Evolutionary conservation across 345 rosid species (phyloP).

Genomic region (Aquilaria yunnanensis): DNA sequence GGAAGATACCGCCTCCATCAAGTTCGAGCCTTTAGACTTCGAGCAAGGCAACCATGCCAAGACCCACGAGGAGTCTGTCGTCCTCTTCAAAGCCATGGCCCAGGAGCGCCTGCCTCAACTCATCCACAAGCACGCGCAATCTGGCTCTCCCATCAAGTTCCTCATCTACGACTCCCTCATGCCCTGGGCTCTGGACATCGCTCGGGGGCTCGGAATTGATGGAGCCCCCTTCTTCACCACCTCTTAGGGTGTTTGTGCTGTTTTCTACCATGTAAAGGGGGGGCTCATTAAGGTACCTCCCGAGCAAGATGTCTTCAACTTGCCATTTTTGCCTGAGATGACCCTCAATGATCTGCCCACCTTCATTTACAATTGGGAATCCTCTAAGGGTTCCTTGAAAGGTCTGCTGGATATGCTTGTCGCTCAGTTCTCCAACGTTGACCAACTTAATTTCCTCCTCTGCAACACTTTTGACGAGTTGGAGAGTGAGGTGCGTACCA

Average conservation of each 20-base stretch:
- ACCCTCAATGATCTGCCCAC: slow-evolving; percentile 16
- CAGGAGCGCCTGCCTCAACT: slow-evolving; percentile 7
- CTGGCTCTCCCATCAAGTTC: slow-evolving; percentile 9
- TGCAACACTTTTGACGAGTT: slow-evolving; percentile 15
- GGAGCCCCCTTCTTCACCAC: slow-evolving; percentile 27
- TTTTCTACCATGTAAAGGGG: slow-evolving; percentile 22
- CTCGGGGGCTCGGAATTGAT: slow-evolving; percentile 17
- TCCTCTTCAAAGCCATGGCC: slow-evolving; percentile 12
- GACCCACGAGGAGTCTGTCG: background rate
- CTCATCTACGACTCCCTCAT: slow-evolving; percentile 19
- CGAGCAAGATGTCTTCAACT: background rate
- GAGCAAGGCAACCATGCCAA: slow-evolving; percentile 7
- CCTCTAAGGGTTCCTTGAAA: slow-evolving; percentile 11
- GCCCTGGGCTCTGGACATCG: slow-evolving; percentile 28
- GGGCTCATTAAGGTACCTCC: slow-evolving; percentile 19
- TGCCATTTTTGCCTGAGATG: slow-evolving; percentile 27
- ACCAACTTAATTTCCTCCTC: slow-evolving; percentile 23
- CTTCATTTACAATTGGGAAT: slow-evolving; percentile 2
- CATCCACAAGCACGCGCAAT: slow-evolving; percentile 8
- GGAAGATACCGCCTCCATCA: background rate
- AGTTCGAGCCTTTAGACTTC: slow-evolving; percentile 15
- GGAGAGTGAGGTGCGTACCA: slow-evolving; percentile 8
- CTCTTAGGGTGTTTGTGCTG: slow-evolving; percentile 25
- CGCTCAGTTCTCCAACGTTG: slow-evolving; percentile 25
- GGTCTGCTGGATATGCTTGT: background rate